These are phyloP conservation scores for Dalbergia cultrata DNA, from an alignment of 306 rosid species.

Conservation along the genomic window DNA sequence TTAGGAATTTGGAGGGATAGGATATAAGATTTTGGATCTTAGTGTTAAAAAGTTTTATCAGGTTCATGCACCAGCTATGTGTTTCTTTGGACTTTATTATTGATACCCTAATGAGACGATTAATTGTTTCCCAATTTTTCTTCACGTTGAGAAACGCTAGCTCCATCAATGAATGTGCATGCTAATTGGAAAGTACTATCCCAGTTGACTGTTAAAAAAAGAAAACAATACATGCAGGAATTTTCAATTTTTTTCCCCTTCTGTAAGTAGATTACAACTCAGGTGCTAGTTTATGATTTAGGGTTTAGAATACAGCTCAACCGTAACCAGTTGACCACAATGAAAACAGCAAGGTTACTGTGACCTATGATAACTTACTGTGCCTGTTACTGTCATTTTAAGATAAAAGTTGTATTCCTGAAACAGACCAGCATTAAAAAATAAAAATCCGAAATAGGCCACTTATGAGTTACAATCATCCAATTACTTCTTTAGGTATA, in stretches of 20 bases:
- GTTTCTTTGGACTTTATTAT: slow-evolving; percentile 18
- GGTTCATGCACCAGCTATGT: slow-evolving; percentile 15
- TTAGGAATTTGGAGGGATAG: slow-evolving; percentile 15
- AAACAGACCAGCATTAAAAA: no score
- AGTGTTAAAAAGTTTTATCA: background rate
- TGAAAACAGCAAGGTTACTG: no score
- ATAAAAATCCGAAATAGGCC: no score
- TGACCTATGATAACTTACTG: no score
- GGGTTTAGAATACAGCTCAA: no score
- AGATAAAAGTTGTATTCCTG: no score
- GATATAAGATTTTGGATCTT: slow-evolving; percentile 14
- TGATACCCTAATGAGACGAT: slow-evolving; percentile 19
- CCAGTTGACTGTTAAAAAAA: slow-evolving; percentile 14
- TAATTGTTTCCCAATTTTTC: background rate
- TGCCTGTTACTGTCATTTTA: no score
- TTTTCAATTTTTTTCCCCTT: background rate
- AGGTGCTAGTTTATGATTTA: no score
- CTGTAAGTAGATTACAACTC: no score
- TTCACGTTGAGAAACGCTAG: background rate
- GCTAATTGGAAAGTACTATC: slow-evolving; percentile 12
- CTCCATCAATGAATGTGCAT: background rate
- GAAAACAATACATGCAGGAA: background rate
- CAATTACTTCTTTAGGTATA: background rate
- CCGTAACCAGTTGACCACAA: no score
- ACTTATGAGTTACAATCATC: no score